Evolutionary conservation across 2,329 filamentous ascomycete genomes (phyloP).

Genomic region (Fusarium sublunatum): DNA sequence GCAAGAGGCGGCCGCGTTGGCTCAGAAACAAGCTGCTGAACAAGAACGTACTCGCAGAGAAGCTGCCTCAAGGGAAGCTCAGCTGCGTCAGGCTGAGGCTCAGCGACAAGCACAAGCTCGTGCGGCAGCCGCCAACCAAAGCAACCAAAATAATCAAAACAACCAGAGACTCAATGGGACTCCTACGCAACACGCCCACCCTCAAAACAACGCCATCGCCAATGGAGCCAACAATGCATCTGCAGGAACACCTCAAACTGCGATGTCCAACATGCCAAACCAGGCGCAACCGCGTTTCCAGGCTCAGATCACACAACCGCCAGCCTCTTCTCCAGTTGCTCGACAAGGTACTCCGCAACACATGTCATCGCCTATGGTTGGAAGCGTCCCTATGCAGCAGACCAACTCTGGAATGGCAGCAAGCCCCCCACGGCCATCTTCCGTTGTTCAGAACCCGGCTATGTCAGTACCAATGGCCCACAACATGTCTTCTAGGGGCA

Average conservation of each 20-base stretch:
- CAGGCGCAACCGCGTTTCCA: constrained; percentile 61
- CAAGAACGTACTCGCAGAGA: constrained; percentile 56
- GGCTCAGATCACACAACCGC: constrained; percentile 69
- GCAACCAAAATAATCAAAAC: constrained; percentile 44
- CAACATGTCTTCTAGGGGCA: constrained; percentile 72
- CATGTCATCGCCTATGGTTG: constrained; percentile 74
- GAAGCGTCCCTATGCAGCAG: constrained; percentile 70
- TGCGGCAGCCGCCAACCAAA: constrained; percentile 47
- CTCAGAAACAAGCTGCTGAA: constrained; percentile 57
- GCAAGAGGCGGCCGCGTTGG: constrained; percentile 58
- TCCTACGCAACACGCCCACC: constrained; percentile 52
- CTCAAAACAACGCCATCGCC: constrained; percentile 51
- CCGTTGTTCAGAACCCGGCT: constrained; percentile 69
- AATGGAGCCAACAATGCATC: constrained; percentile 56
- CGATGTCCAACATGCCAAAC: constrained; percentile 53
- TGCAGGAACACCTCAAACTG: constrained; percentile 51
- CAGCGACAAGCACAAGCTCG: constrained; percentile 51
- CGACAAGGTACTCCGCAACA: constrained; percentile 73
- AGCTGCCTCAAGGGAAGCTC: constrained; percentile 52
- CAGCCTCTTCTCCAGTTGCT: constrained; percentile 74
- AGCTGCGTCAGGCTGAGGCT: constrained; percentile 52
- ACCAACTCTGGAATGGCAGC: constrained; percentile 75
- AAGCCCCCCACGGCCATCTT: constrained; percentile 74
- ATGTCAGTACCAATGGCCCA: constrained; percentile 71
- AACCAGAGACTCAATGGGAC: constrained; percentile 42